Conservation (phyloP, 1,284 basidiomycete species). For the Ganoderma boninense region DNA sequence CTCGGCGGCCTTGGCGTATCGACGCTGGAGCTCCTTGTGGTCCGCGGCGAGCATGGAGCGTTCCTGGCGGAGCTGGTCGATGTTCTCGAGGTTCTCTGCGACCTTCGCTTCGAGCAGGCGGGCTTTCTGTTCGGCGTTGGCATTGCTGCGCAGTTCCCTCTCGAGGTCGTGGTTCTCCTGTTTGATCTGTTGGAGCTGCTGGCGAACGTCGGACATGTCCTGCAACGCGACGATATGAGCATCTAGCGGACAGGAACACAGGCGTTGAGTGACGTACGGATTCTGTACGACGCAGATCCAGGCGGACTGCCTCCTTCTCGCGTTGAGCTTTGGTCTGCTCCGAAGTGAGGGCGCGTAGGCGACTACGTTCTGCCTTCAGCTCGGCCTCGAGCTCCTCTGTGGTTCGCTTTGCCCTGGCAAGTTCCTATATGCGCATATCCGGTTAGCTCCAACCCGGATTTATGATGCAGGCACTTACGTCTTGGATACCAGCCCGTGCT, state of each 20-base stretch:
- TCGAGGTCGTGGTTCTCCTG: conserved; percentile 75
- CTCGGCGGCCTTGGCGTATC: conserved; percentile 70
- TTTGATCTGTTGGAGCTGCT: conserved; percentile 72
- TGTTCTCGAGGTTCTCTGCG: conserved; percentile 69
- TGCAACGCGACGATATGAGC: conserved; percentile 36
- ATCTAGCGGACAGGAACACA: not conserved
- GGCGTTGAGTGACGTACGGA: conserved; percentile 51
- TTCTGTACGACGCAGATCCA: conserved; percentile 74
- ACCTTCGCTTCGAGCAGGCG: conserved; percentile 70
- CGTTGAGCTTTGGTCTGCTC: conserved; percentile 69
- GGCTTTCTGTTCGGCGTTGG: conserved; percentile 73
- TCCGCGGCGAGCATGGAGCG: conserved; percentile 70
- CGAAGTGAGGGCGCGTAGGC: conserved; percentile 64
- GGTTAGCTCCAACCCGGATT: not conserved
- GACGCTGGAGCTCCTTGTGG: conserved; percentile 74
- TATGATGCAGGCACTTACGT: conserved; percentile 48
- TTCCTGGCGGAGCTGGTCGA: conserved; percentile 78
- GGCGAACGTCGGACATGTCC: conserved; percentile 80
- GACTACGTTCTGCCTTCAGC: conserved; percentile 70
- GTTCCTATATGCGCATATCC: conserved; percentile 57
- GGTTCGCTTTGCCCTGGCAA: conserved; percentile 67
- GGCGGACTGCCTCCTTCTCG: conserved; percentile 67
- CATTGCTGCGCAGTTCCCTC: conserved; percentile 70
- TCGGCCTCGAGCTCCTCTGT: conserved; percentile 75
- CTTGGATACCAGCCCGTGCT: conserved; percentile 59